These are phyloP conservation scores for Phialocephala subalpina DNA, from an alignment of 2,329 filamentous ascomycete species.

Conservation along the genomic window DNA sequence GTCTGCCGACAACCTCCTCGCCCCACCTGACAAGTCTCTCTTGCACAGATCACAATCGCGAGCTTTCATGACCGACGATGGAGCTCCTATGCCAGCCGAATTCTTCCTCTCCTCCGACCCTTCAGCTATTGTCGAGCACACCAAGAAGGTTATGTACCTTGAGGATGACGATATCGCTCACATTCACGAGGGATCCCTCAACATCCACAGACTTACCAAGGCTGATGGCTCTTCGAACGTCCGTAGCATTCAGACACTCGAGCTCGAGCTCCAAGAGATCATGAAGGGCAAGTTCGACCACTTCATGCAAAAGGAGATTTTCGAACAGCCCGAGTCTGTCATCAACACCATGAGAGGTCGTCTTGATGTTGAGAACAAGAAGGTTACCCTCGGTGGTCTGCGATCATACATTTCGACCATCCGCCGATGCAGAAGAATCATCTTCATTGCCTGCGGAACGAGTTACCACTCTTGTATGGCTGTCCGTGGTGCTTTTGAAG, in stretches of 20 bases:
- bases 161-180: conserved; percentile 99
- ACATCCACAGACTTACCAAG: conserved; percentile 98
- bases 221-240: conserved; percentile 96
- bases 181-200: conserved; percentile 98
- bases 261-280: conserved; percentile 99
- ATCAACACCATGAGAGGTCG: conserved; percentile 99
- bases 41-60: conserved; percentile 98
- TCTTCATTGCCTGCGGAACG: conserved; percentile 98
- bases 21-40: conserved; percentile 95
- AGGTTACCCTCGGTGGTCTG: conserved; percentile 92
- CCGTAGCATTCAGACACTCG: conserved; percentile 96
- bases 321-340: conserved; percentile 98
- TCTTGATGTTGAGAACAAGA: conserved; percentile 91
- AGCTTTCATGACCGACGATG: conserved; percentile 98
- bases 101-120: conserved; percentile 99
- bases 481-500: conserved; percentile 96
- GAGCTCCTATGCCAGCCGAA: conserved; percentile 96
- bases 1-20: conserved; percentile 74
- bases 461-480: conserved; percentile 99
- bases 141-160: conserved; percentile 99
- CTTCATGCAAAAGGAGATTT: conserved; percentile 99
- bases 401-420: conserved; percentile 97
- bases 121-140: conserved; percentile 98
- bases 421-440: conserved; percentile 93
- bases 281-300: conserved; percentile 99